Base-by-base conservation (phyloP, 495 filamentous ascomycete genomes). In the Patellaria atrata region DNA sequence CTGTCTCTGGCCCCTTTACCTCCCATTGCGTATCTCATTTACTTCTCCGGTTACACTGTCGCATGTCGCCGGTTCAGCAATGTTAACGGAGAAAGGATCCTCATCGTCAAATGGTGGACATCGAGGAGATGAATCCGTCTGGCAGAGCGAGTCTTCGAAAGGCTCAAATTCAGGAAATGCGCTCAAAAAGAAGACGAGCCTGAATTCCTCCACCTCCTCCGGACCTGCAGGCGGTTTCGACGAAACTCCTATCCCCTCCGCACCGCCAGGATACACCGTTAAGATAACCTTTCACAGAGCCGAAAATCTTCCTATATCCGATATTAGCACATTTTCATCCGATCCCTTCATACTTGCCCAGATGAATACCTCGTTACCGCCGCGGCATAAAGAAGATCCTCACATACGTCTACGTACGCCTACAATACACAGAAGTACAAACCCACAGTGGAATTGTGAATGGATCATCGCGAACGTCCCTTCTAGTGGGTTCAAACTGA, bases 401-500 rank as follows among this genome's bases (percentile, higher is more conserved):
- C 55, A 65, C 3, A 55, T 89, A 20, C 57, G 60, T n/a, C 73
- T 76, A 41, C 73, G 87, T 3, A 91, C 84, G 0, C 72, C 67
- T 0, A 94, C 87, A 0, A 55, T 86, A 9, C 71, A 74, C 28
- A 71, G 61, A 33, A 72, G 66, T 24, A 71, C 67, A 5, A 68
- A 89, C 42, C 83, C 87, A 0, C 62, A 58, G 12, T 96, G 87
- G 87, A 70, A 92, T 25, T 67, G 70, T 13, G 72, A 81, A 21
- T 96, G 87, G 87, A 70, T 82, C 22, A 75, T 96, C 21, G 77
- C 80, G 29, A 86, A 92, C 45, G 66, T 96, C 0, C 83, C 86
- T 0, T 58, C 71, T 0, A 70, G 67, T 1, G 86, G 86, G 1
- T 87, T 89, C 52, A 63, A 59, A 37, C 59, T 96, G 28, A 93